A percentile compares a stretch with the other conserved stretches of the same genome.
These are phyloP conservation scores for Phytopythium litorale DNA, from an alignment of 352 stramenopile species.

Conservation along the genomic window DNA sequence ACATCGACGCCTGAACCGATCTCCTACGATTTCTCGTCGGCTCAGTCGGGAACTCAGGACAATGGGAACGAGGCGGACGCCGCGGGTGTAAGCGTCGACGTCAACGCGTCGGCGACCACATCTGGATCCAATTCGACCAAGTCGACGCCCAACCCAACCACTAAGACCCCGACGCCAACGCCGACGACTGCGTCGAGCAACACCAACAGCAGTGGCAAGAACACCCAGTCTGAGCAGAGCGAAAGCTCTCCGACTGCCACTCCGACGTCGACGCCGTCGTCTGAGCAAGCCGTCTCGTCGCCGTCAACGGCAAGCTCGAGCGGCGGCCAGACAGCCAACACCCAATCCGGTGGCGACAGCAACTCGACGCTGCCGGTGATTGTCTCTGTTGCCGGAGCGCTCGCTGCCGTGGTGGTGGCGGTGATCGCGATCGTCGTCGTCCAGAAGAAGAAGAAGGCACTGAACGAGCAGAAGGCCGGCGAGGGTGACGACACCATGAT, in stretches of 20 bases:
- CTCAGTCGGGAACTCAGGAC: slow-evolving; percentile 12
- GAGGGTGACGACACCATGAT: slow-evolving; percentile 5
- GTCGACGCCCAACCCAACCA: not conserved
- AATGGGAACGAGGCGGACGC: not conserved
- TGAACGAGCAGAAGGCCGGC: slow-evolving; percentile 16
- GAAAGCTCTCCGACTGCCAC: slow-evolving; percentile 2
- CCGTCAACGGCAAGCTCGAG: slow-evolving; percentile 10
- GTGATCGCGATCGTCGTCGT: slow-evolving; percentile 18
- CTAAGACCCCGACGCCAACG: not conserved
- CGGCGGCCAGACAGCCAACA: slow-evolving; percentile 21
- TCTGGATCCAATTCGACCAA: slow-evolving; percentile 9
- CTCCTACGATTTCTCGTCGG: slow-evolving; percentile 10
- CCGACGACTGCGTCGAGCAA: slow-evolving; percentile 7
- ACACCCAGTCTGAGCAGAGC: not conserved
- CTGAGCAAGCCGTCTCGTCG: slow-evolving; percentile 2
- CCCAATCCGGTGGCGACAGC: slow-evolving; percentile 5
- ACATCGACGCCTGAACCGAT: slow-evolving; percentile 11
- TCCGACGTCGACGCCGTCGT: slow-evolving; percentile 15
- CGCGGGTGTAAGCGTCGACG: slow-evolving; percentile 13
- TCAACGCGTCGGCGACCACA: slow-evolving; percentile 13
- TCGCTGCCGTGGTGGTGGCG: slow-evolving; percentile 15
- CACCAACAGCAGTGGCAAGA: not conserved
- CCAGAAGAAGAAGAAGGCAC: slow-evolving; percentile 23
- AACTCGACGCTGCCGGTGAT: slow-evolving; percentile 24
- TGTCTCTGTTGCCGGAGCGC: slow-evolving; percentile 14